Conservation (phyloP, 805 yeast species). For the Wickerhamomyces pijperi region DNA sequence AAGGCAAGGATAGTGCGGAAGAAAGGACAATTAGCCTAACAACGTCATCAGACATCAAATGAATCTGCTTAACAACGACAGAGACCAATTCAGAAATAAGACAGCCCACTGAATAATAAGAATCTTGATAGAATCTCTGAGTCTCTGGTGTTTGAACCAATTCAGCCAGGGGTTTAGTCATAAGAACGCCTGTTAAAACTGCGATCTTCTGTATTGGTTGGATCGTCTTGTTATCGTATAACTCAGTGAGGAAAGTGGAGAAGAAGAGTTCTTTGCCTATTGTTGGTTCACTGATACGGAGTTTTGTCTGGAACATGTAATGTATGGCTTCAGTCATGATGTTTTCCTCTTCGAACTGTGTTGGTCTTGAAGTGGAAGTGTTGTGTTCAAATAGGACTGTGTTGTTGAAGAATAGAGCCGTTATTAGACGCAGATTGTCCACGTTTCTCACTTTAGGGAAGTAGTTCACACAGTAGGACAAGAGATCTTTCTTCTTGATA, state of each 20-base stretch:
- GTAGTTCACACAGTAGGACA: background rate
- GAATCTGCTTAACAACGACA: background rate
- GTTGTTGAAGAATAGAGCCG: background rate
- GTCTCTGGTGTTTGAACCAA: background rate
- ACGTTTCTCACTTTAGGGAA: background rate
- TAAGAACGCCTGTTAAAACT: background rate
- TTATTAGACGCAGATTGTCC: background rate
- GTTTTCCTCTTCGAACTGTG: background rate
- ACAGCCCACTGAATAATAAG: background rate
- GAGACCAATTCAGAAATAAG: background rate
- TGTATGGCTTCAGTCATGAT: background rate
- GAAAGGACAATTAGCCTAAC: background rate
- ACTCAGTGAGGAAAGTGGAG: background rate
- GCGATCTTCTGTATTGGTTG: background rate
- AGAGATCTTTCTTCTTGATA: background rate
- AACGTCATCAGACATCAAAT: background rate
- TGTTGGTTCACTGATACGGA: background rate
- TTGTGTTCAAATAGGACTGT: background rate
- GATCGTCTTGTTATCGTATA: background rate
- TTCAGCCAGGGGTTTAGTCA: background rate
- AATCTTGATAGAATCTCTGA: background rate
- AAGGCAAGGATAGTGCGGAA: background rate
- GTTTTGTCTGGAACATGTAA: background rate
- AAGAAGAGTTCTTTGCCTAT: background rate
- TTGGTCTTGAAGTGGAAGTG: background rate